Evolutionary conservation across 352 stramenopile species (phyloP).

Genomic region (Phytophthora sp.): DNA sequence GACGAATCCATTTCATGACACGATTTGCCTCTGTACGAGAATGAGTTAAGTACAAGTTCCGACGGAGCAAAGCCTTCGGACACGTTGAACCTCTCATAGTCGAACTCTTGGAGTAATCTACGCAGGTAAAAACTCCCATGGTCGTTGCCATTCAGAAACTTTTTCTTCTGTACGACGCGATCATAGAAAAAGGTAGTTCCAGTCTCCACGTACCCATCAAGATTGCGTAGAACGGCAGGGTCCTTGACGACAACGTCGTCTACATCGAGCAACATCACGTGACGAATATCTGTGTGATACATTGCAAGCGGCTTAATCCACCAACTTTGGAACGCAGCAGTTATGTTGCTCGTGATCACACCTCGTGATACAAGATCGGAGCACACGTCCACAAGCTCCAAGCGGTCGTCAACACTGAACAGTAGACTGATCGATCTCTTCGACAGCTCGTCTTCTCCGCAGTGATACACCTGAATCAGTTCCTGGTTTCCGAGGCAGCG

Average conservation of each 20-base stretch:
- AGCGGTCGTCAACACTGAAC: conserved; percentile 32
- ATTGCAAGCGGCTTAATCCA: conserved; percentile 59
- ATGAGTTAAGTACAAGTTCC: conserved; percentile 43
- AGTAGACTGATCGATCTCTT: conserved; percentile 19
- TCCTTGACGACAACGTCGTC: conserved; percentile 59
- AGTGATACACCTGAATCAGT: conserved; percentile 38
- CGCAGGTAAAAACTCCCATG: conserved; percentile 42
- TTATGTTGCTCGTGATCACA: conserved; percentile 16
- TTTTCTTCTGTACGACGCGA: conserved; percentile 48
- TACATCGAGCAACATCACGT: conserved; percentile 54
- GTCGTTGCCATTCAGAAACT: conserved; percentile 50
- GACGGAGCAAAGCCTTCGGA: conserved; percentile 27
- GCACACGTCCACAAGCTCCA: conserved; percentile 49
- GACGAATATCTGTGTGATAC: conserved; percentile 42
- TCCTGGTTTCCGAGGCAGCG: conserved; percentile 30
- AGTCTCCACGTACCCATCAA: conserved; percentile 47
- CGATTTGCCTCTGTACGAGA: conserved; percentile 46
- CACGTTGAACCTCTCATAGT: conserved; percentile 52
- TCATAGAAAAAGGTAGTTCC: conserved; percentile 76
- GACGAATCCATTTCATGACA: conserved; percentile 74
- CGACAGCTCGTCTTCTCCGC: conserved; percentile 50
- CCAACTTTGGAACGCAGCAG: conserved; percentile 37
- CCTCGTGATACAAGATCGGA: conserved; percentile 27
- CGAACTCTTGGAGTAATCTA: conserved; percentile 45
- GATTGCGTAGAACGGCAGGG: conserved; percentile 41